These are phyloP conservation scores for Oxytropis ochrocephala DNA, from an alignment of 306 rosid genomes.

Conservation along the genomic window DNA sequence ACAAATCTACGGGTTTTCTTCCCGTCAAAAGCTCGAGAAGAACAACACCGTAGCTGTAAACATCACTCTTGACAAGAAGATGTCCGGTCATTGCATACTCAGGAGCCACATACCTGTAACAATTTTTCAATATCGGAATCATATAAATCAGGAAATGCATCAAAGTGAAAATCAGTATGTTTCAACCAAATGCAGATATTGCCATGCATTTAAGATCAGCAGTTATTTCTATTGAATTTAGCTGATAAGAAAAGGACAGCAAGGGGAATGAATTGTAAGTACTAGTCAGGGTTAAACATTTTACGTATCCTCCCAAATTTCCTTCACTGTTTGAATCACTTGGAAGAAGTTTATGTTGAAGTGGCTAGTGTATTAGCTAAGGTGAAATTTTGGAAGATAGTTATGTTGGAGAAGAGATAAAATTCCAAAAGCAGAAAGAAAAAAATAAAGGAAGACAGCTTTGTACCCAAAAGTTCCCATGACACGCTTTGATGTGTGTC, in stretches of 20 bases:
- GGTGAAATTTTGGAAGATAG: neutral
- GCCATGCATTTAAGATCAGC: neutral
- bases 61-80: constrained; percentile 91
- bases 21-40: constrained; percentile 83
- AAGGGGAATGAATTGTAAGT: neutral
- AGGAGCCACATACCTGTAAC: constrained; percentile 77
- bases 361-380: neutral
- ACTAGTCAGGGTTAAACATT: neutral
- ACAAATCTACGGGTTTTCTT: constrained; percentile 87
- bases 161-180: neutral
- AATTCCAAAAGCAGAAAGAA: neutral
- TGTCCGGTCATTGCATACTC: constrained; percentile 96
- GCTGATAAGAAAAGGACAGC: neutral
- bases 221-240: too few relatives aligned
- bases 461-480: constrained; percentile 96
- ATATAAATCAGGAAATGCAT: constrained; percentile 1
- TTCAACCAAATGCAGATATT: neutral
- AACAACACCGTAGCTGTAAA: constrained; percentile 90
- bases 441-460: neutral
- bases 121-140: constrained; percentile 1
- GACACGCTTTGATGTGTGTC: constrained; percentile 69
- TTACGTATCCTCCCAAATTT: neutral
- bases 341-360: neutral
- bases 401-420: neutral
- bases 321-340: neutral